Evolutionary conservation across 805 yeast species (phyloP).

Genomic region (Kodamaea fukazawae): DNA sequence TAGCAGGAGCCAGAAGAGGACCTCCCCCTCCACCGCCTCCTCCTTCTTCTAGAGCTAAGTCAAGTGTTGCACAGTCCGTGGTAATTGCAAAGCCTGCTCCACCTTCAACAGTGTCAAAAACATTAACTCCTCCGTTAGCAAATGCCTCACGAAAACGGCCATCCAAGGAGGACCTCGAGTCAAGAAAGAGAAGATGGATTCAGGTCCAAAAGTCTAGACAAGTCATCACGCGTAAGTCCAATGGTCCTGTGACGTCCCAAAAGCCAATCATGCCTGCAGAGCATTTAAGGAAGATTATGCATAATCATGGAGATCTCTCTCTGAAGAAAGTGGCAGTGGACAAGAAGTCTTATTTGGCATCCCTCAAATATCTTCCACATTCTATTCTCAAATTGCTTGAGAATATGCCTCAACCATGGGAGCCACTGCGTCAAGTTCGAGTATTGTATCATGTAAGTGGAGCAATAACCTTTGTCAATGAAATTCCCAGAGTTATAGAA

Average conservation of each 20-base stretch:
- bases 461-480: conserved; percentile 93
- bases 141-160: not conserved
- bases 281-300: conserved; percentile 80
- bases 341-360: conserved; percentile 83
- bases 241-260: conserved; percentile 48
- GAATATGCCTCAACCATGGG: conserved; percentile 99
- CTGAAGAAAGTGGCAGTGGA: conserved; percentile 77
- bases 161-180: conserved; percentile 27
- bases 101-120: not conserved
- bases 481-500: conserved; percentile 85
- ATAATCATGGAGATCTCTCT: conserved; percentile 82
- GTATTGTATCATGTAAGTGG: conserved; percentile 90
- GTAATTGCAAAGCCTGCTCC: conserved; percentile 1
- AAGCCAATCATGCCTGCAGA: conserved; percentile 91
- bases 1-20: no score
- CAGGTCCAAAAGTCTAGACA: conserved; percentile 60
- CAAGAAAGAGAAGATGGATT: conserved; percentile 57
- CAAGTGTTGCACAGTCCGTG: not conserved
- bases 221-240: conserved; percentile 16
- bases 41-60: conserved; percentile 1
- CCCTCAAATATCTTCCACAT: conserved; percentile 93
- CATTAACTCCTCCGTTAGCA: not conserved
- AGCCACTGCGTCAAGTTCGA: conserved; percentile 74
- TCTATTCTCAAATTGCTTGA: conserved; percentile 86
- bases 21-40: conserved; percentile 4